Evolutionary conservation across 441 rosid genomes (phyloP).

Genomic region (Aleurites moluccanus): DNA sequence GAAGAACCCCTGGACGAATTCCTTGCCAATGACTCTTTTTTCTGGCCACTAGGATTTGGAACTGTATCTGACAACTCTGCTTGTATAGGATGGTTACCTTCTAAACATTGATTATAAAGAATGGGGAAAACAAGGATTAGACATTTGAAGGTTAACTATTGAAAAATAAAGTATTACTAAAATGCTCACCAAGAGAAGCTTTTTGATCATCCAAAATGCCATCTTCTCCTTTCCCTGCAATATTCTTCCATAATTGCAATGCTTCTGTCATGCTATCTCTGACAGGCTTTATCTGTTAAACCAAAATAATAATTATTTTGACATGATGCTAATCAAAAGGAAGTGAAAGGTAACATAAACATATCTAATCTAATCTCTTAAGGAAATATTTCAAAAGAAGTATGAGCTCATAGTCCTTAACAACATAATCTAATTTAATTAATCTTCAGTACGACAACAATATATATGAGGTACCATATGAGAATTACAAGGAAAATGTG

Average conservation of each 20-base stretch:
- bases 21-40: conserved; percentile 42
- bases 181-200: conserved; percentile 53
- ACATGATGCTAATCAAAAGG: conserved; percentile 12
- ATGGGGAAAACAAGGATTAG: conserved; percentile 2
- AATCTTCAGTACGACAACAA: not conserved
- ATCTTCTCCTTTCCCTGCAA: conserved; percentile 72
- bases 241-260: conserved; percentile 84
- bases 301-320: conserved; percentile 22
- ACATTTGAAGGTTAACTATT: conserved; percentile 5
- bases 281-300: conserved; percentile 82
- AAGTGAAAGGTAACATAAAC: not conserved
- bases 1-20: conserved; percentile 52
- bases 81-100: conserved; percentile 36
- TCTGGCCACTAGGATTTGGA: conserved; percentile 42
- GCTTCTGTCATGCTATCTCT: conserved; percentile 98
- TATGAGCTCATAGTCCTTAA: not conserved
- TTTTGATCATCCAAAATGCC: conserved; percentile 65
- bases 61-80: conserved; percentile 43
- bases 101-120: conserved; percentile 30
- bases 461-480: not conserved
- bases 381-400: not conserved
- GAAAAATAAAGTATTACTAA: conserved; percentile 7
- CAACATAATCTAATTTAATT: not conserved
- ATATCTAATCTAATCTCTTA: conserved; percentile 8
- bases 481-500: conserved; percentile 4